Evolutionary conservation across 2,329 filamentous ascomycete genomes (phyloP).

Genomic region (Trichoderma sp.): DNA sequence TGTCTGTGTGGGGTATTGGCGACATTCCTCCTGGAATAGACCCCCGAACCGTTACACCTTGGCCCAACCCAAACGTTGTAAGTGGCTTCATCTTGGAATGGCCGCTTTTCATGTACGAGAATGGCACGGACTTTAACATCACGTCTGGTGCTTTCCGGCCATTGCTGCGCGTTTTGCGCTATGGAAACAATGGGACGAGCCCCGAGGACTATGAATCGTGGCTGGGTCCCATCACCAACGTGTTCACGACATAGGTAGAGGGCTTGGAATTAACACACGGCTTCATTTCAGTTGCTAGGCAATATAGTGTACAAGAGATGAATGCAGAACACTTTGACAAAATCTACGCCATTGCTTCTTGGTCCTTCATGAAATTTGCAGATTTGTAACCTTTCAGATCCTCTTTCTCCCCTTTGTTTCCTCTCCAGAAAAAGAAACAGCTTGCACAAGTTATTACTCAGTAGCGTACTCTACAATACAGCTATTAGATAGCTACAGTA

Average conservation of each 20-base stretch:
- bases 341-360: background rate
- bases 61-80: background rate
- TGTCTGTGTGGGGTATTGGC: background rate
- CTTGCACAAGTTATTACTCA: background rate
- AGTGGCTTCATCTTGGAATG: background rate
- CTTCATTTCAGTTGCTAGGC: background rate
- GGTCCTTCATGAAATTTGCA: background rate
- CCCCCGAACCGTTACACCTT: background rate
- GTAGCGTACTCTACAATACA: background rate
- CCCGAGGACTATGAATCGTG: slow-evolving; percentile 7
- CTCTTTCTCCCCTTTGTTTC: background rate
- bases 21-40: background rate
- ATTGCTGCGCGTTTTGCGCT: slow-evolving; percentile 12
- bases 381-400: background rate
- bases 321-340: background rate
- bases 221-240: slow-evolving; percentile 7
- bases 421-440: background rate
- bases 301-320: too few species aligned
- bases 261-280: background rate
- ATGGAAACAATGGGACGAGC: background rate
- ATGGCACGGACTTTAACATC: slow-evolving; percentile 1
- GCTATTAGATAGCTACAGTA: background rate
- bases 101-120: slow-evolving; percentile 9
- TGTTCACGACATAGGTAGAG: slow-evolving; percentile 26
- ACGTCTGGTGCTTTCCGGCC: slow-evolving; percentile 15